Evolutionary conservation across 495 filamentous ascomycete genomes (phyloP).

Genomic region (Ramalina intermedia): DNA sequence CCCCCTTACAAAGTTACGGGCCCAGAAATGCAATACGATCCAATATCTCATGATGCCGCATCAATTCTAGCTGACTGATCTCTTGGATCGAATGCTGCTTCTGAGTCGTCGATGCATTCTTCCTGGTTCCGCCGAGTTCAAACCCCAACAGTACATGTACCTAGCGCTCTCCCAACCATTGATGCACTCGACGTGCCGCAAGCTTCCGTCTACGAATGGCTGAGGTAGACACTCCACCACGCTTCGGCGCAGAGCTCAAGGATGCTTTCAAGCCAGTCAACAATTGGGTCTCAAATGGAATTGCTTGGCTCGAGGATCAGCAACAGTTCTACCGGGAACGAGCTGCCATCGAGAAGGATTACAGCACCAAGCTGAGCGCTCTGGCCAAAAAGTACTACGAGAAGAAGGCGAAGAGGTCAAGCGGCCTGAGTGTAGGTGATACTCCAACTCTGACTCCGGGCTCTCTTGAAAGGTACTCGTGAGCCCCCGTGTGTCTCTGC

Average conservation of each 20-base stretch:
- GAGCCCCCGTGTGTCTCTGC: not conserved
- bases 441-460: constrained; percentile 86
- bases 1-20: no score
- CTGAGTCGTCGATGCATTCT: no score
- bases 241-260: constrained; percentile 86
- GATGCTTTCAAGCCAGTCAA: constrained; percentile 93
- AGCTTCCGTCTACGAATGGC: no score
- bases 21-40: no score
- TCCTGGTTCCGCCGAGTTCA: no score
- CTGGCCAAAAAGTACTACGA: constrained; percentile 93
- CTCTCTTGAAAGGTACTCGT: constrained; percentile 65
- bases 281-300: constrained; percentile 75
- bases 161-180: not conserved
- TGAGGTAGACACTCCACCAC: constrained; percentile 44
- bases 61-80: no score
- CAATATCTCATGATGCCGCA: no score
- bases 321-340: constrained; percentile 95
- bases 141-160: no score
- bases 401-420: constrained; percentile 84
- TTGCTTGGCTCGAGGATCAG: constrained; percentile 90
- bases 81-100: no score
- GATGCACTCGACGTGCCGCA: not conserved
- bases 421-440: constrained; percentile 84
- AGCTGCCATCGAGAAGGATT: constrained; percentile 89
- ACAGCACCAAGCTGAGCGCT: constrained; percentile 69